A percentile compares a stretch with the other conserved stretches of the same genome.
These are phyloP conservation scores for Suillus bovinus DNA, from an alignment of 768 basidiomycete species.

Conservation along the genomic window DNA sequence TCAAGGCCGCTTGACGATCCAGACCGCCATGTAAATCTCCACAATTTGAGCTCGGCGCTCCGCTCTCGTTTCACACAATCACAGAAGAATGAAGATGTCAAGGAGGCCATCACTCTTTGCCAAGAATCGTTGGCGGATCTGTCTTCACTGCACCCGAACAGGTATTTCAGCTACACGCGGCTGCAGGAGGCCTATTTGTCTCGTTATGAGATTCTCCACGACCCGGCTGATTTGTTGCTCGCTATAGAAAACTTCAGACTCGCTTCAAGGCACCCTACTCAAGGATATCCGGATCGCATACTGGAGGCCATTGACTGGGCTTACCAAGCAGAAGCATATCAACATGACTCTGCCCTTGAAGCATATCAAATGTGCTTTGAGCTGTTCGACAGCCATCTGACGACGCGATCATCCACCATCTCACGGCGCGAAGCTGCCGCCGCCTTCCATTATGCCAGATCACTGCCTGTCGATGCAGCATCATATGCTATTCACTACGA, in stretches of 20 bases:
- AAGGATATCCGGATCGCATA: too few relatives aligned
- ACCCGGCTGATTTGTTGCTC: too few relatives aligned
- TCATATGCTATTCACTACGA: constrained; percentile 17
- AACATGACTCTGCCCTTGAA: too few relatives aligned
- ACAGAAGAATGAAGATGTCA: background rate
- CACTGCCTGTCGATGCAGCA: background rate
- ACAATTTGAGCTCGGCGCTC: background rate
- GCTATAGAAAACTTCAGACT: too few relatives aligned
- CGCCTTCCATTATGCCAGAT: background rate
- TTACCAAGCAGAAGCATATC: too few relatives aligned
- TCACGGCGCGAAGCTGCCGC: background rate
- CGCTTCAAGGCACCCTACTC: too few relatives aligned
- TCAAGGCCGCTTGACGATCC: background rate
- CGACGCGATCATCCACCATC: background rate
- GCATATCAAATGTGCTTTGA: too few relatives aligned
- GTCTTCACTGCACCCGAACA: background rate
- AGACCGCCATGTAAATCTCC: background rate
- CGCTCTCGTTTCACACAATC: background rate
- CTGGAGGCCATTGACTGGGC: too few relatives aligned
- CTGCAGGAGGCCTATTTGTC: too few relatives aligned
- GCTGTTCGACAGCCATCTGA: background rate
- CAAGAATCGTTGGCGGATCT: background rate
- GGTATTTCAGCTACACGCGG: too few relatives aligned
- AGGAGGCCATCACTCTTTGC: background rate
- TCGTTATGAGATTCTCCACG: too few relatives aligned